These are phyloP conservation scores for Nicotiana benthamiana DNA, from an alignment of 257 asterid species.

Conservation along the genomic window DNA sequence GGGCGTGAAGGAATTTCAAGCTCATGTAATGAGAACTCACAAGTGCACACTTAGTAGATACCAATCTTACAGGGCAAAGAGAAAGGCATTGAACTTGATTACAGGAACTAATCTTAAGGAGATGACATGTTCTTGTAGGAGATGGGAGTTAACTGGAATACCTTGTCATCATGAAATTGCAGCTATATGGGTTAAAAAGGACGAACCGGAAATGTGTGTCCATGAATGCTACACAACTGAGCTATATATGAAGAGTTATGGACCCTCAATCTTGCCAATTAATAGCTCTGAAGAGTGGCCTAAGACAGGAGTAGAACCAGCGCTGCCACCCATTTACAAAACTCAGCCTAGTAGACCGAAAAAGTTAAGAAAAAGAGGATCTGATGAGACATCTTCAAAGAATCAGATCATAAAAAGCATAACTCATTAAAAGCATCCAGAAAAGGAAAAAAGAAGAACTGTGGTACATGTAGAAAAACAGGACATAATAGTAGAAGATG, in stretches of 20 bases:
- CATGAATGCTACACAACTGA: background rate
- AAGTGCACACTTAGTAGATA: background rate
- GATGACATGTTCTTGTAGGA: background rate
- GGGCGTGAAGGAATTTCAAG: background rate
- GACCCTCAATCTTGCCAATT: background rate
- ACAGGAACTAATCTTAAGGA: background rate
- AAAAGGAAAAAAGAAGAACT: background rate
- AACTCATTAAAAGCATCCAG: background rate
- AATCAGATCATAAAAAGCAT: background rate
- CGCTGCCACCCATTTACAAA: background rate
- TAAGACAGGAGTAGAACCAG: background rate
- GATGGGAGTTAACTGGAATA: slow-evolving; percentile 1
- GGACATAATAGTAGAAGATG: background rate
- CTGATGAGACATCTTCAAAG: background rate
- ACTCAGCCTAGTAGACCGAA: background rate
- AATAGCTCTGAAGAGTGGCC: background rate
- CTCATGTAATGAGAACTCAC: background rate
- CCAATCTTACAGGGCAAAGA: background rate
- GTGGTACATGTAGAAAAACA: background rate
- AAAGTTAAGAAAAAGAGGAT: background rate
- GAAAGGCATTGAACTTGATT: background rate
- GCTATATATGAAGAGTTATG: background rate
- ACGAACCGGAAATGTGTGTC: background rate
- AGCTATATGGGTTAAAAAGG: background rate
- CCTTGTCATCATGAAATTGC: slow-evolving; percentile 1